These are phyloP conservation scores for Backusella sp. DNA, from an alignment of 192 early-diverging fungal species.

Conservation along the genomic window DNA sequence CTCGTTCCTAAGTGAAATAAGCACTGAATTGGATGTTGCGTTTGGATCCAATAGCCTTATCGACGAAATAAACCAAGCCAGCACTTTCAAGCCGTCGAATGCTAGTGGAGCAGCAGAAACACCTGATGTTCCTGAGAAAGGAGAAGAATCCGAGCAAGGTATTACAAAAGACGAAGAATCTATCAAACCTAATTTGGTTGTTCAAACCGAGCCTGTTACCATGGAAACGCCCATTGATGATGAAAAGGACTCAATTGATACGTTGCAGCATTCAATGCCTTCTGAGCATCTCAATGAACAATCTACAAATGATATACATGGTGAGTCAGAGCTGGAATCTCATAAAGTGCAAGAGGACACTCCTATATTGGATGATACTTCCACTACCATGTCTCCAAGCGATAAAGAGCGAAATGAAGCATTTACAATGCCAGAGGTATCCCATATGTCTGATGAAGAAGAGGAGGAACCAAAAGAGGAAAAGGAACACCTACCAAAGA, in stretches of 20 bases:
- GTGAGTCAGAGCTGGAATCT: neutral
- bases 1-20: neutral
- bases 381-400: neutral
- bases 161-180: neutral
- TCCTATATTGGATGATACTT: neutral
- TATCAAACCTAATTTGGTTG: neutral
- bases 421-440: neutral
- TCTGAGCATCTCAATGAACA: neutral
- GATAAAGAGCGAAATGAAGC: neutral
- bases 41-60: neutral
- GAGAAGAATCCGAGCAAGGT: neutral
- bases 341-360: neutral
- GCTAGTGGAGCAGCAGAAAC: neutral
- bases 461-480: neutral
- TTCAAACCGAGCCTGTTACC: neutral
- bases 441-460: neutral
- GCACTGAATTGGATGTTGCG: neutral
- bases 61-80: neutral
- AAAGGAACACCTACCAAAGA: neutral
- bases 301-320: neutral
- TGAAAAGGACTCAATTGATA: neutral
- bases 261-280: neutral
- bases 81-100: neutral
- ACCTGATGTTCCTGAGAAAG: conserved; percentile 6
- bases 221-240: neutral